Percentiles rank a stretch among this genome's conserved stretches.
Evolutionary conservation across 306 rosid genomes (phyloP).

Genomic region (Gillenia trifoliata): DNA sequence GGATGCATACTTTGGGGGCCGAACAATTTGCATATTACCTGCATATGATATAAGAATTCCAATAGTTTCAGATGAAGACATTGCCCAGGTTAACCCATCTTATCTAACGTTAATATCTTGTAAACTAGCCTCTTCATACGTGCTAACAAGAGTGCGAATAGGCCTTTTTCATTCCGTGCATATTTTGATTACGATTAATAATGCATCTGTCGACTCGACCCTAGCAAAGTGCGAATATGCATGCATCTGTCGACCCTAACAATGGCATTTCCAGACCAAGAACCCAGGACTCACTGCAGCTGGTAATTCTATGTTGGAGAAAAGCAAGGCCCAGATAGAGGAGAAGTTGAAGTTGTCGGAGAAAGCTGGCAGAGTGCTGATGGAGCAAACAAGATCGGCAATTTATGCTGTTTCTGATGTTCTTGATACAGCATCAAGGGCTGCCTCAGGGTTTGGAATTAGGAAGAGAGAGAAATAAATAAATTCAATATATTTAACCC

Average conservation of each 20-base stretch:
- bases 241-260: background rate
- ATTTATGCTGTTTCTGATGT: background rate
- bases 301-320: background rate
- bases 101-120: background rate
- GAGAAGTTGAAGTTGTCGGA: background rate
- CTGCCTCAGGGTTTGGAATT: background rate
- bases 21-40: conserved; percentile 18
- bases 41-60: conserved; percentile 12
- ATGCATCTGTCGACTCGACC: no score
- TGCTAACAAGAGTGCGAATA: background rate
- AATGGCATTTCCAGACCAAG: background rate
- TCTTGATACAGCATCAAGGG: conserved; percentile 4
- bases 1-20: conserved; percentile 13
- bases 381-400: background rate
- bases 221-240: no score
- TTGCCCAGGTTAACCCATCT: background rate
- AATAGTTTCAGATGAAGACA: conserved; percentile 11
- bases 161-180: background rate
- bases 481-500: background rate
- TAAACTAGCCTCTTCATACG: no score
- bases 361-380: background rate
- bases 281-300: background rate
- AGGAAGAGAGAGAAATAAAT: background rate
- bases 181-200: no score
- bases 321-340: background rate